Base-by-base conservation (phyloP, 73 alveolate species). In the Paramecium octaurelia region DNA sequence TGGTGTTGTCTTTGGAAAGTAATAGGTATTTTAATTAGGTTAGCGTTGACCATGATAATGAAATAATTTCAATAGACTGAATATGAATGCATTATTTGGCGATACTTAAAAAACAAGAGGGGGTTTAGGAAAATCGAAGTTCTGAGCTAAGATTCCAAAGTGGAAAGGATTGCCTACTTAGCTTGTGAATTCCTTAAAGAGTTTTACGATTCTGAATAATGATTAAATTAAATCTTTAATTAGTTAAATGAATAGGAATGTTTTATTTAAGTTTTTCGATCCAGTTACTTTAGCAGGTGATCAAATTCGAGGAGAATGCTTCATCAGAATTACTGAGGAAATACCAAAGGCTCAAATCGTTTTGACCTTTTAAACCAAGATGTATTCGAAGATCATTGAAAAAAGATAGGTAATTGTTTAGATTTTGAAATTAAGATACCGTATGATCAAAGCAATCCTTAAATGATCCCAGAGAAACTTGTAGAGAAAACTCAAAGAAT, bases 281-380 rank as follows among this genome's bases (percentile, higher is more conserved):
- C 76, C 91, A 2, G 91, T 80, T 24, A 80, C 91, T 2, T 80
- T 31, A 24, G 73, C 73, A 23, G 91, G 91, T 3, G 91, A 80
- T 43, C 20, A 44, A 23, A 46, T 80, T 3, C 24, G 35, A 44
- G 91, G 91, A 43, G 31, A 38, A 21, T 80, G 91, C 31, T 80
- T 6, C 48, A 50, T 80, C 6, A 80, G 91, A 43, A 24, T 42
- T 20, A 18, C 75, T 2, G 91, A 80, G 8, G 91, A 80, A 3
- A 80, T 80, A 1, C 50, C 91, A 0, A 48, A 80, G 29, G 91
- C 91, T 24, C 21, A 27, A 27, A 44, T 80, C 6, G 43, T 48
- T 21, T 46, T 80, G 9, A 31, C 70, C n/a, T 46, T 80, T 27
- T 46, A 80, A 80, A 23, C 46, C 5, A 80, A 80, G 46, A 20